Conservation (phyloP, 805 yeast species). For the Limtongia smithiae region DNA sequence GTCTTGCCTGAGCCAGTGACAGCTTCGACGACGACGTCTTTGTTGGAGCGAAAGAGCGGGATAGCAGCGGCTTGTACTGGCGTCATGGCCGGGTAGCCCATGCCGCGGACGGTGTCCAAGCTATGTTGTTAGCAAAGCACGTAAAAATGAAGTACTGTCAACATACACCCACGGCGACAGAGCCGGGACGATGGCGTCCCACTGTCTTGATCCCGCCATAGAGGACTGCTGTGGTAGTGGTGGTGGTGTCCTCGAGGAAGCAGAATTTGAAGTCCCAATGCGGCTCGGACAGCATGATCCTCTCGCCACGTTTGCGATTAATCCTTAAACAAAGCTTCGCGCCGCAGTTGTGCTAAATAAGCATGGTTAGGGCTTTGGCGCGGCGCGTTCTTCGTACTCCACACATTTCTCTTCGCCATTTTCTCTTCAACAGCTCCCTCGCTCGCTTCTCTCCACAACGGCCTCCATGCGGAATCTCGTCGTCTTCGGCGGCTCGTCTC, state of each 20-base stretch:
- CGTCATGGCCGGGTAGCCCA: conserved; percentile 81
- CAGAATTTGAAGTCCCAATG: too few relatives aligned
- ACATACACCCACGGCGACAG: conserved; percentile 64
- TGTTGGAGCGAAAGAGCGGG: conserved; percentile 76
- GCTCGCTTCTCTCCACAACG: too few relatives aligned
- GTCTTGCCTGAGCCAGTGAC: conserved; percentile 99
- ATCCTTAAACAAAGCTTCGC: too few relatives aligned
- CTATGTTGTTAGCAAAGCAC: conserved; percentile 2
- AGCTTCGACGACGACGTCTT: conserved; percentile 95
- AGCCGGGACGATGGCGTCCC: conserved; percentile 54
- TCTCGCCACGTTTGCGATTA: too few relatives aligned
- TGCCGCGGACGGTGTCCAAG: conserved; percentile 60
- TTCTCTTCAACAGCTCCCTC: too few relatives aligned
- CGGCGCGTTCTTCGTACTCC: too few relatives aligned
- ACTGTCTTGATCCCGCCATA: conserved; percentile 60
- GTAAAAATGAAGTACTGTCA: not conserved
- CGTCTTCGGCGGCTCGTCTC: conserved; percentile 87
- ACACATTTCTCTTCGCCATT: too few relatives aligned
- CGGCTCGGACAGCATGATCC: too few relatives aligned
- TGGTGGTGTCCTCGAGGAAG: too few relatives aligned
- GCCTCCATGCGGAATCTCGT: conserved; percentile 67
- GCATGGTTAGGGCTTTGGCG: too few relatives aligned
- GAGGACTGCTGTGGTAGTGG: too few relatives aligned
- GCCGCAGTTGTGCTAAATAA: too few relatives aligned
- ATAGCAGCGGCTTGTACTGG: conserved; percentile 96